These are phyloP conservation scores for Trichosanthes truncata DNA, from an alignment of 306 rosid genomes.

Conservation along the genomic window DNA sequence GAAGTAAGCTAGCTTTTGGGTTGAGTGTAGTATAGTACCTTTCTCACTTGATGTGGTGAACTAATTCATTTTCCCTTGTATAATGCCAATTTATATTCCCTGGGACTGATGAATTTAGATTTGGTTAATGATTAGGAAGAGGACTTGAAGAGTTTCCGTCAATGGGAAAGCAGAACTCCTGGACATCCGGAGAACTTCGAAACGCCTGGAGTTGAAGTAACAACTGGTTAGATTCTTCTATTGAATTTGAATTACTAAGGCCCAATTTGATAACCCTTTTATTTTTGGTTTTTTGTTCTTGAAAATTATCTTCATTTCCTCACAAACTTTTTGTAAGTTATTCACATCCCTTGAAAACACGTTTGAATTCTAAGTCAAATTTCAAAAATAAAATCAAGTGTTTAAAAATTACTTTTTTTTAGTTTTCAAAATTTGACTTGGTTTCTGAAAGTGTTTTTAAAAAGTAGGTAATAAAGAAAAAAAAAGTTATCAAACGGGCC, in stretches of 20 bases:
- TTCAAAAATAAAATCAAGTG: too few relatives aligned
- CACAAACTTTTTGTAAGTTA: too few relatives aligned
- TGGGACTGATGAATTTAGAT: slow-evolving; percentile 4
- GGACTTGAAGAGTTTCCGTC: slow-evolving; percentile 76
- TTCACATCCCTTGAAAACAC: background rate
- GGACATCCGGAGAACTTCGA: slow-evolving; percentile 98
- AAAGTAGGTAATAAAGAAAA: too few relatives aligned
- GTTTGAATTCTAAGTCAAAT: too few relatives aligned
- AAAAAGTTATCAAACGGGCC: background rate
- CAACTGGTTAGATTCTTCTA: slow-evolving; percentile 58
- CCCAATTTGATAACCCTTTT: background rate
- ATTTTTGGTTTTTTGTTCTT: too few relatives aligned
- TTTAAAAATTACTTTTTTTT: too few relatives aligned
- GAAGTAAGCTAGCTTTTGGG: background rate
- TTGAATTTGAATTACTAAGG: background rate
- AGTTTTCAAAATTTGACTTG: too few relatives aligned
- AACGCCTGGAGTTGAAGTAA: slow-evolving; percentile 86
- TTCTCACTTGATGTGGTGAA: background rate
- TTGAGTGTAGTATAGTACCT: background rate
- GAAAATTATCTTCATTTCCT: too few relatives aligned
- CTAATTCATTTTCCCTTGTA: background rate
- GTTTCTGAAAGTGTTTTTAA: too few relatives aligned
- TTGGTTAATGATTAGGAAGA: slow-evolving; percentile 46
- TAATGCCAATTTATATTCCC: background rate
- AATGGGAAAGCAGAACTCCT: slow-evolving; percentile 89